Base-by-base conservation (phyloP, 306 rosid genomes). In the Vachellia pachyceras region DNA sequence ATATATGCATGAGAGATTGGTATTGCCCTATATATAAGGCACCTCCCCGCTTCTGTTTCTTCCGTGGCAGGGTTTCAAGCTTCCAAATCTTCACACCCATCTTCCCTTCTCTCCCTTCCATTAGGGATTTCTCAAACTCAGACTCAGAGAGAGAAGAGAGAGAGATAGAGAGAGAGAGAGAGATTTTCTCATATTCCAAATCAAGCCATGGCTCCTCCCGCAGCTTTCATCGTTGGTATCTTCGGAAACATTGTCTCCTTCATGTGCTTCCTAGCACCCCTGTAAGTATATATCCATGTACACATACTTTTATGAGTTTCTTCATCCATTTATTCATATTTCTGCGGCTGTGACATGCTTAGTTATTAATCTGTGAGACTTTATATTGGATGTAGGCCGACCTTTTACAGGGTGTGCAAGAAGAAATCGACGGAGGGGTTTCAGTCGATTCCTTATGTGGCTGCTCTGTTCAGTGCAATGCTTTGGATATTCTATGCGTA, bases 381-480 rank as follows among this genome's bases (percentile, higher is more conserved):
- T 54, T 54, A 8, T n/a, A 8, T n/a, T 18, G 36, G 12, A 35
- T 84, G 82, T 87, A 95, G 99, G 36, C 90, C 97, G 13, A 91
- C 97, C 15, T 95, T 95, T 83, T 29, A 77, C 60, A 81, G 96
- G 73, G 77, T 95, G 41, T 87, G 79, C 17, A 92, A 86, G 91
- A 95, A 92, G 97, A 95, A 93, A 93, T 79, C 98, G 20, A 95
- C 99, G 0, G 99, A 90, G 79, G 97, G 94, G 52, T 95, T 90
- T 79, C 98, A 93, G 69, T 93, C 99, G 29, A 45, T 90, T 66
- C 98, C 99, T 0, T 95, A 95, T 49, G 93, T 95, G 75, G 91
- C 90, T 6, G 91, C 99, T 65, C 91, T 95, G n/a, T 93, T 95
- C 80, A 92, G 94, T 73, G 91, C 97, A 67, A 95, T 87, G 91